These are phyloP conservation scores for Alopecurus myosuroides DNA, from an alignment of 176 grass and related monocot genomes.

Conservation along the genomic window DNA sequence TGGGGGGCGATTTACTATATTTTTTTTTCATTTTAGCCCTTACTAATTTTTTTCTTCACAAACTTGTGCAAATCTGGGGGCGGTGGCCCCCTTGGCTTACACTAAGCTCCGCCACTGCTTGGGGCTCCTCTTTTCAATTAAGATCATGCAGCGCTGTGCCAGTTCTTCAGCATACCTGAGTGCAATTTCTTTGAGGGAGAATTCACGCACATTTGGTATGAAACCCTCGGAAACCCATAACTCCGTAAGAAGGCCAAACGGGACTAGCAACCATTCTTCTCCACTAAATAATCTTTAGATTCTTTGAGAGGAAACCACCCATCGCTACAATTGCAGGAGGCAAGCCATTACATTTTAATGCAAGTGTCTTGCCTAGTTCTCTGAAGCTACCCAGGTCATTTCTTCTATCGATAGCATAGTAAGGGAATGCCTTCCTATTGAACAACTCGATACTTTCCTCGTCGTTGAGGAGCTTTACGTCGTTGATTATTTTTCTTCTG, in stretches of 20 bases:
- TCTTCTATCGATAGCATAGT: background rate
- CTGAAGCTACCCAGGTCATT: background rate
- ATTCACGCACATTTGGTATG: background rate
- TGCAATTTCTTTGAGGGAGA: background rate
- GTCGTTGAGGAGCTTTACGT: background rate
- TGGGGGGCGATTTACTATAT: too few species aligned
- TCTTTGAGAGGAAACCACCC: constrained; percentile 13
- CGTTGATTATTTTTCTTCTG: background rate
- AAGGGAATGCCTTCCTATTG: constrained; percentile 5
- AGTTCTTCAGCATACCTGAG: background rate
- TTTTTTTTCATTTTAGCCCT: too few species aligned
- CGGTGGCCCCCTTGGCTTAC: too few species aligned
- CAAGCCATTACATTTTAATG: background rate
- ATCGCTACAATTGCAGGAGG: background rate
- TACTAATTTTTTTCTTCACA: too few species aligned
- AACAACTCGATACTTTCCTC: background rate
- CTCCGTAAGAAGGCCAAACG: background rate
- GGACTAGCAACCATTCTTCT: constrained; percentile 15
- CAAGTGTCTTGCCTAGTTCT: background rate
- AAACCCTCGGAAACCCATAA: constrained; percentile 10
- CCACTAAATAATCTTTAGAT: background rate
- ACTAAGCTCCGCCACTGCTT: too few species aligned
- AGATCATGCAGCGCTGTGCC: background rate
- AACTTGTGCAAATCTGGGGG: too few species aligned
- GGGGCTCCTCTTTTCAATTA: constrained; percentile 7